Conservation (phyloP, 1,284 basidiomycete genomes). For the Fomes fomentarius region DNA sequence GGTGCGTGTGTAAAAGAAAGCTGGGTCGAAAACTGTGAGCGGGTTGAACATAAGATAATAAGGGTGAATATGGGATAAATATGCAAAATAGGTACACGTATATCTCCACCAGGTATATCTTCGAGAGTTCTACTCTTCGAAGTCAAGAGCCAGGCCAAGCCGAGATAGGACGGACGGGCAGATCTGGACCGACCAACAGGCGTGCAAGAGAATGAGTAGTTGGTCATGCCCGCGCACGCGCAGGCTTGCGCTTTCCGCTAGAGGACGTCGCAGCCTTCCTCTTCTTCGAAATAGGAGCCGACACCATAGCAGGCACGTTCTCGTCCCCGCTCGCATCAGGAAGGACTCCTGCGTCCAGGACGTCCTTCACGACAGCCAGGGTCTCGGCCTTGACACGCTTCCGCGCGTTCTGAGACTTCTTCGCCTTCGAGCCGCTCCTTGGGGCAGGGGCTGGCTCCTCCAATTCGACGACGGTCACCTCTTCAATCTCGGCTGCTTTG, state of each 20-base stretch:
- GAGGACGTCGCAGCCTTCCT: constrained; percentile 3
- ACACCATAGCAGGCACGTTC: not conserved
- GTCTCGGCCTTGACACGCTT: not conserved
- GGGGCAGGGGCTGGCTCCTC: not conserved
- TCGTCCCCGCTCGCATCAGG: not conserved
- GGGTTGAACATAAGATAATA: not conserved
- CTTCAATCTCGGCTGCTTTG: constrained; percentile 16
- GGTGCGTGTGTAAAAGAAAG: not conserved
- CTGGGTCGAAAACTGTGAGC: too few species aligned
- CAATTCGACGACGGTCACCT: not conserved
- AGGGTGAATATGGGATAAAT: not conserved
- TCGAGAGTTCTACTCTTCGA: too few species aligned
- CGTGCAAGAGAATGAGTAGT: not conserved
- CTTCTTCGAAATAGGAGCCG: constrained; percentile 7
- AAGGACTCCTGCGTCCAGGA: not conserved
- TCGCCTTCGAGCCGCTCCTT: not conserved
- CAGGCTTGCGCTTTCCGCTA: constrained; percentile 4
- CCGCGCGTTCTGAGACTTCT: not conserved
- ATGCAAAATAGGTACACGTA: not conserved
- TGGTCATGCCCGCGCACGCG: constrained; percentile 7
- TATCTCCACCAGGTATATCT: too few species aligned
- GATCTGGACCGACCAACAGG: not conserved
- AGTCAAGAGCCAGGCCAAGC: too few species aligned
- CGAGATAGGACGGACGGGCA: too few species aligned
- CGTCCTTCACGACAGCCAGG: not conserved